Evolutionary conservation across 306 rosid species (phyloP).

Genomic region (Fagus sylvatica): DNA sequence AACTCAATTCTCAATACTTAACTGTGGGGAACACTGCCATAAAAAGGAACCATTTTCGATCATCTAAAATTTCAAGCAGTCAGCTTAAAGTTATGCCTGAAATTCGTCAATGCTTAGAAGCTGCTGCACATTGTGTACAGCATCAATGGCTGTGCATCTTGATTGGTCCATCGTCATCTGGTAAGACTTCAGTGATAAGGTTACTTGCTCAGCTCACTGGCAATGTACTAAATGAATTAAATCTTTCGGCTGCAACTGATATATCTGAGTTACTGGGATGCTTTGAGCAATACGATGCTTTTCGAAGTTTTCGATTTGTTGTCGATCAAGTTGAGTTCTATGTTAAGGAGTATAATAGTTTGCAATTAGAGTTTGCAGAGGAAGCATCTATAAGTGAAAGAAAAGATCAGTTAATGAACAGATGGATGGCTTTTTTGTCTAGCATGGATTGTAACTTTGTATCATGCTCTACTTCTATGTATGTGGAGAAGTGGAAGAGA

Average conservation of each 20-base stretch:
- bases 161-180: conserved; percentile 81
- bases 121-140: conserved; percentile 75
- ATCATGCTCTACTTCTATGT: conserved; percentile 37
- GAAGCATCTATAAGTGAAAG: conserved; percentile 33
- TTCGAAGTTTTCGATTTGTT: conserved; percentile 56
- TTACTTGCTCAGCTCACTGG: conserved; percentile 86
- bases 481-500: conserved; percentile 48
- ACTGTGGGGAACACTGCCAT: conserved; percentile 65
- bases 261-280: conserved; percentile 92
- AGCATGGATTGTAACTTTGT: conserved; percentile 35
- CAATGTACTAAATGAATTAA: conserved; percentile 73
- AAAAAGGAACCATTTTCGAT: conserved; percentile 52
- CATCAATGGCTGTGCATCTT: conserved; percentile 90
- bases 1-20: conserved; percentile 43
- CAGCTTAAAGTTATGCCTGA: conserved; percentile 64
- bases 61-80: conserved; percentile 35
- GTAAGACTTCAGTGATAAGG: conserved; percentile 84
- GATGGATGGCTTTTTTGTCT: conserved; percentile 58
- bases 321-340: conserved; percentile 55
- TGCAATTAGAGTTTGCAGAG: conserved; percentile 43
- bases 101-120: conserved; percentile 79
- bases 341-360: conserved; percentile 55
- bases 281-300: conserved; percentile 85
- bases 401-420: conserved; percentile 33
- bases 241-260: conserved; percentile 92